These are phyloP conservation scores for Pelagophyceae sp. DNA, from an alignment of 352 stramenopile genomes.

Conservation along the genomic window DNA sequence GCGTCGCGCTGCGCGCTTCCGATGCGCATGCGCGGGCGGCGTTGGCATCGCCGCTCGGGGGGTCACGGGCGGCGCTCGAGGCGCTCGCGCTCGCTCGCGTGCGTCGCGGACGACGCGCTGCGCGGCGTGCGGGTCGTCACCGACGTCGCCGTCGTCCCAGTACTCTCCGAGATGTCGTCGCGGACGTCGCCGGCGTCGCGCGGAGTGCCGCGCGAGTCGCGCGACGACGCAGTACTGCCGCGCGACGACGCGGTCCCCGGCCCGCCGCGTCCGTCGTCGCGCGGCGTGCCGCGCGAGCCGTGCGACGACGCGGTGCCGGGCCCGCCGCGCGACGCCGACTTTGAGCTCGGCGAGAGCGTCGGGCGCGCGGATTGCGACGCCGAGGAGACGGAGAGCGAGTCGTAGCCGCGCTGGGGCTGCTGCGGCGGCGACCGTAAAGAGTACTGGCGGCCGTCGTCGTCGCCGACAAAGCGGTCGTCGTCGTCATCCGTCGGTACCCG, in stretches of 20 bases:
- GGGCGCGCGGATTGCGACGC: neutral
- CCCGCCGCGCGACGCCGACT: neutral
- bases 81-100: too few relatives aligned
- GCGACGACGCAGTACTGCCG: neutral
- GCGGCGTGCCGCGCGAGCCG: too few relatives aligned
- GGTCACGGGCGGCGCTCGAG: too few relatives aligned
- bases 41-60: too few relatives aligned
- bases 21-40: too few relatives aligned
- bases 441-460: neutral
- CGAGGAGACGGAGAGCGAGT: neutral
- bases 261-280: neutral
- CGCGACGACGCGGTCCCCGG: neutral
- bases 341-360: neutral
- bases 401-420: neutral
- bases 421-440: neutral
- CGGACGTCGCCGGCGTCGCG: neutral
- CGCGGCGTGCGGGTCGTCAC: too few relatives aligned
- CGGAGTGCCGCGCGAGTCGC: neutral
- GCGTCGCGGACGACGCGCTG: too few relatives aligned
- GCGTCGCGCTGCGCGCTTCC: too few relatives aligned
- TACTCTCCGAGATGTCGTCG: neutral
- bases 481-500: neutral
- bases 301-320: neutral
- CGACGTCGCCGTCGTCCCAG: too few relatives aligned
- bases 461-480: conserved; percentile 1